A percentile compares a stretch with the other conserved stretches of the same genome.
These are phyloP conservation scores for Geum urbanum DNA, from an alignment of 306 rosid genomes.

Conservation along the genomic window DNA sequence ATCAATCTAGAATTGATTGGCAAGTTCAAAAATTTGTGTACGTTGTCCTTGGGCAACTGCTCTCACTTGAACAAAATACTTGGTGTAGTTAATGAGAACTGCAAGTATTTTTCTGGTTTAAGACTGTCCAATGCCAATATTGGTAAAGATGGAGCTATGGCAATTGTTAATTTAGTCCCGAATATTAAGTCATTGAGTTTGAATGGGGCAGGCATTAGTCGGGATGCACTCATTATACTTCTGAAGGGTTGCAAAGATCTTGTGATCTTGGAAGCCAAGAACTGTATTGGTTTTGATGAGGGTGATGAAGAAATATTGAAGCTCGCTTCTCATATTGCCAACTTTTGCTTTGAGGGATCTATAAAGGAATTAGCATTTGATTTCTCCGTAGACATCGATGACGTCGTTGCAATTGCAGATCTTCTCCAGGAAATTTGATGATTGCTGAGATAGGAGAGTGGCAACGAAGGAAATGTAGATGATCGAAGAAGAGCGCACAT, in stretches of 20 bases:
- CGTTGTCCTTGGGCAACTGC: conserved; percentile 1
- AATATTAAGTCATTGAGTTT: not conserved
- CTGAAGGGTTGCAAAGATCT: conserved; percentile 18
- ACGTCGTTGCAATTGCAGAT: too few relatives aligned
- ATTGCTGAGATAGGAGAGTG: too few relatives aligned
- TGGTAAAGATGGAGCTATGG: not conserved
- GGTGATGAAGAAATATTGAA: conserved; percentile 3
- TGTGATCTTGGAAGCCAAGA: not conserved
- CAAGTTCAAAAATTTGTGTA: not conserved
- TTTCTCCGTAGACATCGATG: too few relatives aligned
- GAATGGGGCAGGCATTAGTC: not conserved
- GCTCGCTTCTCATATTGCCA: not conserved
- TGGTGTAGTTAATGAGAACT: not conserved
- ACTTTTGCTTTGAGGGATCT: not conserved
- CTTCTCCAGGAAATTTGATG: too few relatives aligned
- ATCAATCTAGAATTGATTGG: not conserved
- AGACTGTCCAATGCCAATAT: not conserved
- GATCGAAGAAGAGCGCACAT: too few relatives aligned
- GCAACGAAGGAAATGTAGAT: too few relatives aligned
- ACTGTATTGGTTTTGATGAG: conserved; percentile 2
- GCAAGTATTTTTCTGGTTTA: conserved; percentile 1
- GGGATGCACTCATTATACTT: not conserved
- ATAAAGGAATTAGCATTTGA: not conserved
- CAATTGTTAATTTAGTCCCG: conserved; percentile 1
- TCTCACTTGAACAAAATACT: not conserved